A percentile compares a stretch with the other conserved stretches of the same genome.
Evolutionary conservation across 495 filamentous ascomycete genomes (phyloP).

Genomic region (Aspergillus taichungensis): DNA sequence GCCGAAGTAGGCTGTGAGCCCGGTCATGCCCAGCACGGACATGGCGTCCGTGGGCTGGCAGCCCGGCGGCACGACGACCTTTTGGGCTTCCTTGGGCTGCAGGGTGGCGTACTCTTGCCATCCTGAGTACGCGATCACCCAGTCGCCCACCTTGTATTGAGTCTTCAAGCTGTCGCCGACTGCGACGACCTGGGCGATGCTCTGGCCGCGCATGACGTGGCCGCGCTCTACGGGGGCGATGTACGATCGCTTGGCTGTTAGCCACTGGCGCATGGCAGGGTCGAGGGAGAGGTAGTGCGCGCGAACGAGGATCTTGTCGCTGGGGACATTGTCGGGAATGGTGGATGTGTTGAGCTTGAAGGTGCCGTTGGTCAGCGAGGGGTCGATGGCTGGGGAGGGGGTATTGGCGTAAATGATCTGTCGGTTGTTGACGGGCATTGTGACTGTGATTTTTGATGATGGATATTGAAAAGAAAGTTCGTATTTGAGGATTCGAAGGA

Average conservation of each 20-base stretch:
- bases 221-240: slow-evolving; percentile 56
- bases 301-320: slow-evolving; percentile 57
- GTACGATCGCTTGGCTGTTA: slow-evolving; percentile 59
- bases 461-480: neutral
- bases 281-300: slow-evolving; percentile 66
- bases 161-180: slow-evolving; percentile 28
- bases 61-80: slow-evolving; percentile 35
- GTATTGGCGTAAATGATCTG: slow-evolving; percentile 36
- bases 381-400: slow-evolving; percentile 32
- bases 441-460: slow-evolving; percentile 3
- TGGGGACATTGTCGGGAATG: slow-evolving; percentile 35
- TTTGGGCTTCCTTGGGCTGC: slow-evolving; percentile 33
- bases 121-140: slow-evolving; percentile 41
- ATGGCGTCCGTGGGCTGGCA: slow-evolving; percentile 49
- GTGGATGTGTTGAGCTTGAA: slow-evolving; percentile 46
- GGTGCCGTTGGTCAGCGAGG: slow-evolving; percentile 34
- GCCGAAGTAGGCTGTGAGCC: slow-evolving; percentile 61
- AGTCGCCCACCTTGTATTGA: slow-evolving; percentile 43
- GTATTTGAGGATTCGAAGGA: no score
- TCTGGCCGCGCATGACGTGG: slow-evolving; percentile 57
- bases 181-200: slow-evolving; percentile 45
- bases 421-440: slow-evolving; percentile 28
- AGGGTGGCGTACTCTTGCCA: slow-evolving; percentile 58
- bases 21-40: slow-evolving; percentile 50
- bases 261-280: slow-evolving; percentile 74